Base-by-base conservation (phyloP, 164 flowering plant species). In the Aristolochia fimbriata region DNA sequence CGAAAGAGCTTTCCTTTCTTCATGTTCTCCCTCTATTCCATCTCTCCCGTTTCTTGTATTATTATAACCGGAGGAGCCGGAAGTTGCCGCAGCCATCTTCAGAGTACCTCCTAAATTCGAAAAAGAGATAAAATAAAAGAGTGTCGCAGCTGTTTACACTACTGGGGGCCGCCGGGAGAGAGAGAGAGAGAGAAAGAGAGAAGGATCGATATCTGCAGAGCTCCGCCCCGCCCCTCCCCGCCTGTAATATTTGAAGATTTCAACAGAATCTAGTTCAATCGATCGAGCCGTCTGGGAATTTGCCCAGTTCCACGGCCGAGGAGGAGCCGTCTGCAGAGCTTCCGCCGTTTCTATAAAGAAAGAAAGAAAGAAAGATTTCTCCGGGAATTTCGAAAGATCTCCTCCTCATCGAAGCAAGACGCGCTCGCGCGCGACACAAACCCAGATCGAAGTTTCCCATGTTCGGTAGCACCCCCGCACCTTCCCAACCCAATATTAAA, bases 1-100 rank as follows among this genome's bases (percentile, higher is more conserved):
- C 79, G 73, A 76, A 76, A 76, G 76, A 68, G 56, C 70, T 31
- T 37, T 59, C 65, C 50, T 68, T 73, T 68, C 51, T 56, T 63
- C 57, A 55, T 61, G 62, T 61, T 72, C 71, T 68, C 58, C 51
- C 58, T 60, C 65, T 57, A 37, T 58, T 45, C 52, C 56, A 30
- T 33, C 65, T 47, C 22, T n/a, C 66, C 68, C 64, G 24, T 52
- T 52, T 15, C 55, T 46, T 62, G 37, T 54, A 33, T 48, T 48
- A 37, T 56, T 58, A 63, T 33, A 37, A 43, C 22, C 14, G 30
- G 46, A 46, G 55, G 22, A n/a, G 50, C 33, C 58, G 54, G 55
- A 54, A 53, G 24, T n/a, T 10, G 49, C 37, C 23, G 22, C 49
- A 58, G 60, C 60, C 25, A 41, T 22, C n/a, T n/a, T n/a, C 30